These are phyloP conservation scores for Pseudogymnoascus sp. DNA, from an alignment of 2,329 filamentous ascomycete genomes.

Conservation along the genomic window DNA sequence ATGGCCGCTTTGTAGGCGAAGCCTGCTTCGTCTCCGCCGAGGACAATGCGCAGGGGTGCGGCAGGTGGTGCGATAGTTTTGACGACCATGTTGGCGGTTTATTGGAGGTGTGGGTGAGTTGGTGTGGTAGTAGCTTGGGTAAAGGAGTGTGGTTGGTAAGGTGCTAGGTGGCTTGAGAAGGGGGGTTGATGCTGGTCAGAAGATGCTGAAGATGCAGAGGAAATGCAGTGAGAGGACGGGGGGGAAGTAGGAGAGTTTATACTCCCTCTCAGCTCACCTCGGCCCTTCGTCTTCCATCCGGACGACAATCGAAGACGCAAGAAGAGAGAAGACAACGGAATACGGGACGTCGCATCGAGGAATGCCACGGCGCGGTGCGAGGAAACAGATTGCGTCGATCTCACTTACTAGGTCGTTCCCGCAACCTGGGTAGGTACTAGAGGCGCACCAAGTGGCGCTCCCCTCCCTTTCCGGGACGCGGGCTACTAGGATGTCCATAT, in stretches of 20 bases:
- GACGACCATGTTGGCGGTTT: background rate
- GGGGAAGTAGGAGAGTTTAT: background rate
- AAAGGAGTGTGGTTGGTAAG: background rate
- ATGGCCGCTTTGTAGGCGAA: constrained; percentile 71
- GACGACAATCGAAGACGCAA: background rate
- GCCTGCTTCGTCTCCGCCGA: constrained; percentile 53
- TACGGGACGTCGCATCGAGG: background rate
- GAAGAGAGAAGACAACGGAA: background rate
- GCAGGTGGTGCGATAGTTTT: background rate
- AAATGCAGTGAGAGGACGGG: background rate
- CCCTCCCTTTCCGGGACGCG: background rate
- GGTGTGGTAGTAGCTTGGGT: background rate
- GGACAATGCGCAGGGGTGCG: constrained; percentile 45
- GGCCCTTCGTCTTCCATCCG: background rate
- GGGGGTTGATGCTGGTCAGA: background rate
- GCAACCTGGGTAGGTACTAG: constrained; percentile 1
- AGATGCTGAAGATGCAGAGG: background rate
- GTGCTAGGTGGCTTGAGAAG: background rate
- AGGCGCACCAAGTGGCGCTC: background rate
- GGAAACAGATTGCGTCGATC: background rate
- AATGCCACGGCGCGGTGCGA: background rate
- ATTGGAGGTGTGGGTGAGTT: background rate
- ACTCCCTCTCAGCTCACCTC: background rate
- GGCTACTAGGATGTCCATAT: background rate
- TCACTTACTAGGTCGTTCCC: background rate